Evolutionary conservation across 371 early-diverging fungal genomes (phyloP).

Genomic region (Saksenaea oblongispora): DNA sequence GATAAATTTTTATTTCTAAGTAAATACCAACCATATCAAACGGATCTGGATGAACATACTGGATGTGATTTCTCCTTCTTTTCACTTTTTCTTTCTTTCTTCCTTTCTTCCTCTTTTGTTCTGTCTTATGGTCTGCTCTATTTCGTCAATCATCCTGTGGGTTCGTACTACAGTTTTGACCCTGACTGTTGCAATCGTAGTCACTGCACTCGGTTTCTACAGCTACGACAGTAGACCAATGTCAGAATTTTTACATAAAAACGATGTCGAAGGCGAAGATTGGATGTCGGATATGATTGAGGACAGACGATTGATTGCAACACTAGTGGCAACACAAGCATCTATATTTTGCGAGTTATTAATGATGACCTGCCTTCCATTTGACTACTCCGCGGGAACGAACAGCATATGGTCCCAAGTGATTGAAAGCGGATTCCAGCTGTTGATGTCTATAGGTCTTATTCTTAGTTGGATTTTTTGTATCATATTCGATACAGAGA

Average conservation of each 20-base stretch:
- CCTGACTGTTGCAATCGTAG: constrained; percentile 27
- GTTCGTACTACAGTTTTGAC: constrained; percentile 26
- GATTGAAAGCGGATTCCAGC: neutral
- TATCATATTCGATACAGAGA: neutral
- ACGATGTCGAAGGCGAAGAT: neutral
- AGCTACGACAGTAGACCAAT: constrained; percentile 22
- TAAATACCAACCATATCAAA: neutral
- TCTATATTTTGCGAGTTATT: constrained; percentile 25
- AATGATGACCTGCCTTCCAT: neutral
- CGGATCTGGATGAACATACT: neutral
- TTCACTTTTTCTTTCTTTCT: neutral
- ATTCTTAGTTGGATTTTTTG: too few species aligned
- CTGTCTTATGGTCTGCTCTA: constrained; percentile 24
- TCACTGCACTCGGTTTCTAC: constrained; percentile 28
- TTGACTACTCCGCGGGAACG: neutral
- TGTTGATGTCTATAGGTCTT: too few species aligned
- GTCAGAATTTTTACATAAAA: constrained; percentile 8
- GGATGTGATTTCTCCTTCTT: neutral
- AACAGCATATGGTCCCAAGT: neutral
- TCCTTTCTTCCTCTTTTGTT: constrained; percentile 4
- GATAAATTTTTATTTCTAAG: neutral
- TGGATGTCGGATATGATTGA: constrained; percentile 18
- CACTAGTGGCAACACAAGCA: constrained; percentile 34
- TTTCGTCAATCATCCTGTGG: constrained; percentile 13
- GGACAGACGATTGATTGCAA: constrained; percentile 26